Base-by-base conservation (phyloP, 139 green algal species). In the Asterochloris sp. region DNA sequence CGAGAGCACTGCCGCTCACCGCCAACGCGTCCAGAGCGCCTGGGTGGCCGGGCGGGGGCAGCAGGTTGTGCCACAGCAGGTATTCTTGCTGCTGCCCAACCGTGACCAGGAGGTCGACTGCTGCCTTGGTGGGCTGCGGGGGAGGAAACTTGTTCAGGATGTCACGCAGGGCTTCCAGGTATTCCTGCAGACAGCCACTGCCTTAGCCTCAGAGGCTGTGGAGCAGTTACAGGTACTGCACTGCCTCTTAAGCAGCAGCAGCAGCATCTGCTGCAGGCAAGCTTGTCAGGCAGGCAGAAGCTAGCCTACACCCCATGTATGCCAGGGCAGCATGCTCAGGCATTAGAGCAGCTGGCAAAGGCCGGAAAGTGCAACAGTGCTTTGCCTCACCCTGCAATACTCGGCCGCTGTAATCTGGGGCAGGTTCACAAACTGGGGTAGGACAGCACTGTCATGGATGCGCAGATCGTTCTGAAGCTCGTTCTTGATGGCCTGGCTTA, bases 91-190 rank as follows among this genome's bases (percentile, higher is more conserved):
- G 84, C 77, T 88, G 76, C 62, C 88, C 88, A 10, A 91, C 86
- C 11, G 84, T 83, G 75, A 88, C 84, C 76, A 91, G 81, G 81
- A 92, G 74, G n/a, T 84, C 84, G 47, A 92, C 87, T 19, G 89
- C 88, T 10, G 84, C 63, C 60, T 80, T 61, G 17, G 74, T 89
- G 64, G 89, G 89, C 23, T 88, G 83, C 2, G 85, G 86, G 8
- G 89, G 89, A 71, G 89, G 89, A 75, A 82, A 79, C 13, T 66
- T 38, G 17, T 62, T n/a, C 83, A 92, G 74, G 47, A 88, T 81
- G 17, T 83, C 71, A 77, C 64, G 61, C 76, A 92, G 80, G 27
- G 88, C 69, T 27, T 23, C 63, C 73, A 89, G 77, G 27, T 88
- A 86, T 69, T 78, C 76, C 83, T 86, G 83, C n/a, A 75, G 14